Base-by-base conservation (phyloP, 1,284 basidiomycete genomes). In the Laetiporus sulphureus region DNA sequence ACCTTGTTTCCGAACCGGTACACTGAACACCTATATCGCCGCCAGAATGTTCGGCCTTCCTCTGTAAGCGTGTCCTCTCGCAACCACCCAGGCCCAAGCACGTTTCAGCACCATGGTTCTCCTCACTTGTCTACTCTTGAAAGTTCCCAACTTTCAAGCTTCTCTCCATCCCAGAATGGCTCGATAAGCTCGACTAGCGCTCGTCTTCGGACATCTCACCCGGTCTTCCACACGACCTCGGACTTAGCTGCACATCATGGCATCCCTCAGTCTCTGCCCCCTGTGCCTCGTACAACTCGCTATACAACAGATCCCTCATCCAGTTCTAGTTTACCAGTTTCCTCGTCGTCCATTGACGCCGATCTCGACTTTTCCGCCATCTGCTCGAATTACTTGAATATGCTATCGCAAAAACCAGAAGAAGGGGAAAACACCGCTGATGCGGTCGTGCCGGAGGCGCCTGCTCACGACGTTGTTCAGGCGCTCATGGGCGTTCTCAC, bases 231-330 rank as follows among this genome's bases (percentile, higher is more conserved):
- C 39, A 65, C 63, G 48, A 63, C 72, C 20, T 70, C 69, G 49
- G 80, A 77, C 66, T 66, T 83, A 43, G 77, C 80, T 56, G 68
- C 77, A 52, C 81, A 83, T 49, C 76, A 84, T 83, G 83, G 81
- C 65, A 77, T 86, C 53, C 83, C 83, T 44, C 71, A 75, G 48
- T 73, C 68, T 47, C 62, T 86, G 37, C 83, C 83, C 34, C 75
- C 75, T 47, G 73, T 75, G 42, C 83, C 83, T 46, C 70, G 70
- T 42, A 73, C 72, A 57, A 68, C 66, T 55, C 69, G 72, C 47
- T 69, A 57, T 61, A 65, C 64, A 63, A 47, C 57, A 56, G 58
- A 55, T 44, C 32, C 53, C 31, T 45, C 53, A 42, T 33, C 56
- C 25, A 49, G 52, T 32, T 41, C 52, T 42, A 42, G 36, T 36